Conservation (phyloP, 192 early-diverging fungal genomes). For the Coemansia sp. region DNA sequence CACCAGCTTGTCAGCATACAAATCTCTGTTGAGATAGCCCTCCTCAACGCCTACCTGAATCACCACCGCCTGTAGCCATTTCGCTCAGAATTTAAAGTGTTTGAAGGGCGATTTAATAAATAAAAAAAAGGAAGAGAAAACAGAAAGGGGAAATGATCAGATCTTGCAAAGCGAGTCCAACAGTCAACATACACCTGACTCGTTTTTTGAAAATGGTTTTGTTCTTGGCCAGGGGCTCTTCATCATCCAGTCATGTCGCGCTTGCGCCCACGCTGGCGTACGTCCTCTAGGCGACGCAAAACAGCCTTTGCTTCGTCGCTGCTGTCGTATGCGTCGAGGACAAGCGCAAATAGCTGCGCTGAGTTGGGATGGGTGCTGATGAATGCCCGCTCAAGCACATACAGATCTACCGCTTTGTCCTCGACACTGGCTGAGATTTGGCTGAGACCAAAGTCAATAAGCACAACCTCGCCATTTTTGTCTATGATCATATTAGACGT, state of each 20-base stretch:
- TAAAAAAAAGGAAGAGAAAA: not conserved
- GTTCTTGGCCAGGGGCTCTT: not conserved
- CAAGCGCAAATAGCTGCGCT: slow-evolving; percentile 72
- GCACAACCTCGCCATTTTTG: slow-evolving; percentile 49
- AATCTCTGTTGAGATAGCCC: not conserved
- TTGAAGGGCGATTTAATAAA: not conserved
- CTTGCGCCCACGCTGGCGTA: slow-evolving; percentile 80
- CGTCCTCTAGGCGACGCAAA: slow-evolving; percentile 76
- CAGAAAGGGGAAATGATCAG: not conserved
- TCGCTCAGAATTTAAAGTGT: not conserved
- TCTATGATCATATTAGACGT: slow-evolving; percentile 92
- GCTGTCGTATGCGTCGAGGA: slow-evolving; percentile 70
- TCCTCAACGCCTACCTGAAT: slow-evolving; percentile 12
- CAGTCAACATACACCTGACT: too few species aligned
- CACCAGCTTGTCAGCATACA: not conserved
- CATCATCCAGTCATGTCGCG: slow-evolving; percentile 75
- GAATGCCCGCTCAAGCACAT: slow-evolving; percentile 96
- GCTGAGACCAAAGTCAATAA: slow-evolving; percentile 98
- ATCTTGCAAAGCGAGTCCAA: too few species aligned
- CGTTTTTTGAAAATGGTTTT: too few species aligned
- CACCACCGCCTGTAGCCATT: slow-evolving; percentile 19
- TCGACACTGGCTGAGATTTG: slow-evolving; percentile 81
- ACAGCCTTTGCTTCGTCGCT: slow-evolving; percentile 66
- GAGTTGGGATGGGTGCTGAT: slow-evolving; percentile 90
- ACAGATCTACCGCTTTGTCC: slow-evolving; percentile 98